A percentile compares a stretch with the other conserved stretches of the same genome.
Conservation (phyloP, 2,329 filamentous ascomycete genomes). For the Rutstroemia sp. region DNA sequence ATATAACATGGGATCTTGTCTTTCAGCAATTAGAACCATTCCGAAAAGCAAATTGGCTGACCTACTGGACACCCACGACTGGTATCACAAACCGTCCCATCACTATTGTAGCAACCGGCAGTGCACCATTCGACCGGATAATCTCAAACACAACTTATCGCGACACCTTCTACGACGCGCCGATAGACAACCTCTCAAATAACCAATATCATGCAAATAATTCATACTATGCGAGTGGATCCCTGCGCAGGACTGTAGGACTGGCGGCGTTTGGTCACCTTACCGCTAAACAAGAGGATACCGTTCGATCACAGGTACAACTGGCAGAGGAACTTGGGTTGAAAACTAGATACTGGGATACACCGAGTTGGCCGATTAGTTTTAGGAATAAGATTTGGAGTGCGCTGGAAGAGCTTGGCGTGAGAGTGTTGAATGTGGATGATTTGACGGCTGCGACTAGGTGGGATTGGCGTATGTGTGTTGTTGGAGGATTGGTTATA, state of each 20-base stretch:
- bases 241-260: neutral
- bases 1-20: constrained; percentile 33
- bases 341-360: neutral
- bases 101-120: constrained; percentile 43
- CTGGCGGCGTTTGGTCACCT: neutral
- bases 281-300: neutral
- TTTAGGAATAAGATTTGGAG: neutral
- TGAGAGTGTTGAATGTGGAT: neutral
- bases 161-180: constrained; percentile 43
- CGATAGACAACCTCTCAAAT: constrained; percentile 25
- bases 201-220: constrained; percentile 22
- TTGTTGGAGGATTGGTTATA: neutral
- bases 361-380: neutral
- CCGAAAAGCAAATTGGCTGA: constrained; percentile 26
- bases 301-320: neutral
- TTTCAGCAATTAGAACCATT: constrained; percentile 33
- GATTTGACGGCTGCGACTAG: neutral
- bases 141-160: constrained; percentile 30
- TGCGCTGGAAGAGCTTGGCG: neutral
- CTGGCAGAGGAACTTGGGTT: neutral
- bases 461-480: neutral
- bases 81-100: constrained; percentile 31
- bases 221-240: constrained; percentile 24
- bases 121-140: constrained; percentile 33
- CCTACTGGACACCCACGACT: constrained; percentile 40